Conservation (phyloP, 768 basidiomycete species). For the Kwoniella pini region DNA sequence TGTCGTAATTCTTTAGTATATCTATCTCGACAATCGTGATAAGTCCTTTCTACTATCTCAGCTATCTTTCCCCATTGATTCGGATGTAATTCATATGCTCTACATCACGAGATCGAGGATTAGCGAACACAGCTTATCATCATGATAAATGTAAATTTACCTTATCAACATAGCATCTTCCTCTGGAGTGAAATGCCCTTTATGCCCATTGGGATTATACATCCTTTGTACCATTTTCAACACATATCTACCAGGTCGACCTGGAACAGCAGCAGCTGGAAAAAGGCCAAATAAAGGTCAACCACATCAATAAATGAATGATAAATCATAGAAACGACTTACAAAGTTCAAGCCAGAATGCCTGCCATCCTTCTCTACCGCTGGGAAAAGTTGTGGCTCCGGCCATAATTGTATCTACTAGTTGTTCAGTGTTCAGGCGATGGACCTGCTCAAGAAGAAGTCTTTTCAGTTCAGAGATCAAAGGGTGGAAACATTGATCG, state of each 20-base stretch:
- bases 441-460: slow-evolving; percentile 21
- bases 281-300: neutral
- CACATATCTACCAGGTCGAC: slow-evolving; percentile 40
- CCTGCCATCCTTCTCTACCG: slow-evolving; percentile 17
- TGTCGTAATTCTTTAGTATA: slow-evolving; percentile 28
- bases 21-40: slow-evolving; percentile 38
- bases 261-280: slow-evolving; percentile 30
- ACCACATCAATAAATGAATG: neutral
- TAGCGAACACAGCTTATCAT: neutral
- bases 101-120: neutral
- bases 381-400: slow-evolving; percentile 1
- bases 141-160: slow-evolving; percentile 19
- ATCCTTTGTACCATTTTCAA: slow-evolving; percentile 30
- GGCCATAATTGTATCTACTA: slow-evolving; percentile 33
- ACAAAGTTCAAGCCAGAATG: slow-evolving; percentile 45
- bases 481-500: too few relatives aligned
- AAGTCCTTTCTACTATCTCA: slow-evolving; percentile 32
- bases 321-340: slow-evolving; percentile 4
- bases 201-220: slow-evolving; percentile 36
- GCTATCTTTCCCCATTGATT: slow-evolving; percentile 40
- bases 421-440: slow-evolving; percentile 25
- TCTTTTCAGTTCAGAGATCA: too few relatives aligned
- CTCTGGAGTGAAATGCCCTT: slow-evolving; percentile 35
- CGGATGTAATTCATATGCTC: slow-evolving; percentile 25
- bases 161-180: slow-evolving; percentile 32